Evolutionary conservation across 176 grass and related monocot genomes (phyloP).

Genomic region (Oryza officinalis): DNA sequence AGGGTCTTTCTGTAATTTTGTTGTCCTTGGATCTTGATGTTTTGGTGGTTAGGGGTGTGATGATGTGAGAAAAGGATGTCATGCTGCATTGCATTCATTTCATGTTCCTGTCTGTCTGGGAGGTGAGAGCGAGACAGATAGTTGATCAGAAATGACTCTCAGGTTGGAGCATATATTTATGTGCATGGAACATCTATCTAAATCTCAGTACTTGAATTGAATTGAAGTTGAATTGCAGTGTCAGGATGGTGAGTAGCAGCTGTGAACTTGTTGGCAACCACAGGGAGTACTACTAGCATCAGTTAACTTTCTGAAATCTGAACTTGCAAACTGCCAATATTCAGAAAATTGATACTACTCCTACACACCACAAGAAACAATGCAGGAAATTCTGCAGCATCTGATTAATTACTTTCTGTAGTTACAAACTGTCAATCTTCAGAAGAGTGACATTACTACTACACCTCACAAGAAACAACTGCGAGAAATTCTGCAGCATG

Average conservation of each 20-base stretch:
- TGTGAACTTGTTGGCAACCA: not conserved
- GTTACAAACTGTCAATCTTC: not conserved
- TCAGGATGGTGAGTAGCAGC: not conserved
- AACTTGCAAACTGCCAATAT: not conserved
- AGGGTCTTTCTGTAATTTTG: not conserved
- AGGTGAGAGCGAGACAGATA: constrained; percentile 32
- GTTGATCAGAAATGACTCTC: constrained; percentile 16
- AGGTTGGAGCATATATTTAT: not conserved
- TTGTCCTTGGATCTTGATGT: constrained; percentile 17
- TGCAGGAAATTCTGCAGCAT: not conserved
- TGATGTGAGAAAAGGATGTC: not conserved
- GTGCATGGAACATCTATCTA: constrained; percentile 18
- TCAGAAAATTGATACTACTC: not conserved
- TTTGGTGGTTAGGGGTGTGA: constrained; percentile 40
- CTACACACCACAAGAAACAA: not conserved
- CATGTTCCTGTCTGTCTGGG: constrained; percentile 24
- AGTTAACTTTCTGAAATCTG: not conserved
- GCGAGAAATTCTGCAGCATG: not conserved
- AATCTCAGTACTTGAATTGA: not conserved
- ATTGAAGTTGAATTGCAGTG: not conserved
- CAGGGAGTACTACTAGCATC: not conserved
- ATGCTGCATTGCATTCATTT: constrained; percentile 9
- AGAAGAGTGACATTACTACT: not conserved
- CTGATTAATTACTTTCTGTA: not conserved
- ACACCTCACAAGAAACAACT: not conserved